phyloP scores from a whole-genome alignment of 1,284 basidiomycete genomes.

The Schizophyllum commune region DNA sequence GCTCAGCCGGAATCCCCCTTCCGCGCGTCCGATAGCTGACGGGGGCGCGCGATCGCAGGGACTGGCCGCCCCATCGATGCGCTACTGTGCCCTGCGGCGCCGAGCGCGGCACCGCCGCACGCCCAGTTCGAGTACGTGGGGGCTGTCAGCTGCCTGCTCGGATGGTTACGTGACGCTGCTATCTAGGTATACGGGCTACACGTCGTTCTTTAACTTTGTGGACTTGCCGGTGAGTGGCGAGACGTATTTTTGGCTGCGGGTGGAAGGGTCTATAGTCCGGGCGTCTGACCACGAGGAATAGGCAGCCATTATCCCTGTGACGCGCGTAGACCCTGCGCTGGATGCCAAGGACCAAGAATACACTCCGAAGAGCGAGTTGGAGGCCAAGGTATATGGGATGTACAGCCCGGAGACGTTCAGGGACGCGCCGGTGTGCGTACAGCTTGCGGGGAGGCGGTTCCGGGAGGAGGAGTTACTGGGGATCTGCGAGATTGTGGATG shows the following conservation, averaged over 20 bases:
- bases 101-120: conserved; percentile 45
- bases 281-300: not conserved
- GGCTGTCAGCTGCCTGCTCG: not conserved
- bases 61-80: conserved; percentile 59
- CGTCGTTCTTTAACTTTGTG: conserved; percentile 54
- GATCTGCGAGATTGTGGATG: conserved; percentile 45
- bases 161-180: not conserved
- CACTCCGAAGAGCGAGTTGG: conserved; percentile 19
- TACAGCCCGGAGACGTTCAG: conserved; percentile 48
- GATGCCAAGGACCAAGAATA: conserved; percentile 35
- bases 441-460: conserved; percentile 55
- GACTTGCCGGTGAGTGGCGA: conserved; percentile 38
- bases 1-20: conserved; percentile 28
- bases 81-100: conserved; percentile 45
- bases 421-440: conserved; percentile 58
- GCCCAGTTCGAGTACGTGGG: conserved; percentile 30
- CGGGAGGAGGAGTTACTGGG: conserved; percentile 59
- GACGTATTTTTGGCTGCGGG: no score
- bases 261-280: no score
- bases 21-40: conserved; percentile 52
- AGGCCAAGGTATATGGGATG: conserved; percentile 30
- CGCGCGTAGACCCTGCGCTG: conserved; percentile 39
- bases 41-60: conserved; percentile 29
- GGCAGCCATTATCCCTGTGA: conserved; percentile 54
- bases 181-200: conserved; percentile 39